Conservation (phyloP, 176 grass and related monocot genomes). For the Raddia distichophylla region DNA sequence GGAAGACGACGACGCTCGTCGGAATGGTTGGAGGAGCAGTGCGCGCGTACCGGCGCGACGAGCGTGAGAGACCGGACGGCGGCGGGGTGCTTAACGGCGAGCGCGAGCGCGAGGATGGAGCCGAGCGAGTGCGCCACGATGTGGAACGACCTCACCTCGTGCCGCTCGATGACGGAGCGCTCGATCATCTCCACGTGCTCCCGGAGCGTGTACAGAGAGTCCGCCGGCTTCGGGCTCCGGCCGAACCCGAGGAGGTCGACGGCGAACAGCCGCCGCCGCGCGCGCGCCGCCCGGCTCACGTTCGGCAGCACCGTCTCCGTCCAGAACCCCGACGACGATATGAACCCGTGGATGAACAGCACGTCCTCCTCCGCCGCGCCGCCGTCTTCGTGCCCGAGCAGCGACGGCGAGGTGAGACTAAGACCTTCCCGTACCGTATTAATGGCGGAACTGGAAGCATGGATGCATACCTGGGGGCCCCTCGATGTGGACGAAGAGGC, state of each 20-base stretch:
- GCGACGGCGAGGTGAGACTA: neutral
- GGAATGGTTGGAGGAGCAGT: neutral
- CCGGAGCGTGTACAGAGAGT: conserved; percentile 73
- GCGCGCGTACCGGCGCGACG: conserved; percentile 53
- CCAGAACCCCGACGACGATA: conserved; percentile 78
- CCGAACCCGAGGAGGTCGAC: conserved; percentile 81
- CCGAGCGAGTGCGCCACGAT: conserved; percentile 76
- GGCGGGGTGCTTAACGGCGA: conserved; percentile 65
- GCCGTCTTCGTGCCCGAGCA: conserved; percentile 31
- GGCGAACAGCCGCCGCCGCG: conserved; percentile 57
- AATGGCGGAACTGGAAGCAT: neutral
- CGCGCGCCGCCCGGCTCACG: conserved; percentile 48
- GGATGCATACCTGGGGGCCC: conserved; percentile 63
- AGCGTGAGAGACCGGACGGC: conserved; percentile 62
- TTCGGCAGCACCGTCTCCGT: conserved; percentile 75
- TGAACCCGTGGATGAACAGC: conserved; percentile 82
- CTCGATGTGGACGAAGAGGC: conserved; percentile 88
- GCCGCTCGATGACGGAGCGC: conserved; percentile 58
- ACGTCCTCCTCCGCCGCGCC: conserved; percentile 54
- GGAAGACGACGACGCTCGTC: neutral
- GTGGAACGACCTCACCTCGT: conserved; percentile 64
- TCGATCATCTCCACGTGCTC: conserved; percentile 81
- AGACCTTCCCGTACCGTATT: neutral
- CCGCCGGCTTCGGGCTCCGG: conserved; percentile 71
- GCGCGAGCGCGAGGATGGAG: conserved; percentile 68